A percentile compares a stretch with the other conserved stretches of the same genome.
These are phyloP conservation scores for Aegilops bicornis DNA, from an alignment of 176 grass and related monocot species.

Conservation along the genomic window DNA sequence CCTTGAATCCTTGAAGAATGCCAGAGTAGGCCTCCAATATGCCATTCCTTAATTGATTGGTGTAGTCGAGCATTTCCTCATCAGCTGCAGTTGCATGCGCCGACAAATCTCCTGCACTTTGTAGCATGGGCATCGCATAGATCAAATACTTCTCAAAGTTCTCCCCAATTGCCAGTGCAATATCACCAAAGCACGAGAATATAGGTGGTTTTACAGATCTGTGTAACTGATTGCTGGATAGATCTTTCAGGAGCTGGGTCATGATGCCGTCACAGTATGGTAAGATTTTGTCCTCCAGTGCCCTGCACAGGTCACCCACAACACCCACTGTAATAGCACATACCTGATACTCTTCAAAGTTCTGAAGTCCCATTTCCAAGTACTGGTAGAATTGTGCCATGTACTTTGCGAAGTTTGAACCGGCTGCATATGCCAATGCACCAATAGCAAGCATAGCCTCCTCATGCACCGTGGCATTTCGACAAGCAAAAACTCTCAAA, in stretches of 20 bases:
- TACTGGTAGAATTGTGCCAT: constrained; percentile 84
- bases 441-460: constrained; percentile 93
- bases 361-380: constrained; percentile 89
- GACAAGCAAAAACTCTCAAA: constrained; percentile 77
- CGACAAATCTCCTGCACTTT: constrained; percentile 78
- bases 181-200: constrained; percentile 89
- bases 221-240: constrained; percentile 76
- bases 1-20: constrained; percentile 91
- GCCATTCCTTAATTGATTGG: constrained; percentile 76
- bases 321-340: constrained; percentile 88
- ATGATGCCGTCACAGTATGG: constrained; percentile 83
- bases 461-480: constrained; percentile 82
- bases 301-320: constrained; percentile 80
- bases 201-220: constrained; percentile 84
- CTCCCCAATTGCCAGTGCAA: constrained; percentile 84
- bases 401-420: constrained; percentile 72
- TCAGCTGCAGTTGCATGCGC: constrained; percentile 51
- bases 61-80: constrained; percentile 86
- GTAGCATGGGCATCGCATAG: constrained; percentile 93
- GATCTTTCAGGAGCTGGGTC: constrained; percentile 79
- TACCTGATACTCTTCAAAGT: constrained; percentile 93
- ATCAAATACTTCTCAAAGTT: constrained; percentile 91
- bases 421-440: constrained; percentile 84
- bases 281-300: constrained; percentile 82
- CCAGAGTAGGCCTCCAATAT: constrained; percentile 94